Percentiles rank a stretch among this genome's conserved stretches.
Conservation (phyloP, 2,329 filamentous ascomycete genomes). For the Venturia pyrina region DNA sequence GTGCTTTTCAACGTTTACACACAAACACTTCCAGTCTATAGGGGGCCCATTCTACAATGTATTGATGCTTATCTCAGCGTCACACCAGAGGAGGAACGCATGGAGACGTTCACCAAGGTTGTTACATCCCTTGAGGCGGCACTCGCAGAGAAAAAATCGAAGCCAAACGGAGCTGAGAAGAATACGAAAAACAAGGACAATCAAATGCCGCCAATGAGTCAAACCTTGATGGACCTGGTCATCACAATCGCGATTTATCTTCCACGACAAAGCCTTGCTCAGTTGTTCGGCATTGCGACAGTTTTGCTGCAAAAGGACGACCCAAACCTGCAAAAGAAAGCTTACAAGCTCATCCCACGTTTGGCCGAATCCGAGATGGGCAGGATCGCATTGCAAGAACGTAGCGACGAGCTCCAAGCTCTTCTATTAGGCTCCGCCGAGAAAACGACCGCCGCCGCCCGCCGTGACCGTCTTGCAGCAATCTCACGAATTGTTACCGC, state of each 20-base stretch:
- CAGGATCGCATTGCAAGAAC: constrained; percentile 62
- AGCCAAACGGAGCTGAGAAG: constrained; percentile 48
- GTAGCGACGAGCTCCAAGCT: constrained; percentile 69
- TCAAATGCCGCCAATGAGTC: constrained; percentile 75
- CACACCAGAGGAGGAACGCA: constrained; percentile 66
- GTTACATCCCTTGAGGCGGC: constrained; percentile 71
- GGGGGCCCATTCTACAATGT: constrained; percentile 83
- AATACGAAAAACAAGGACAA: constrained; percentile 44
- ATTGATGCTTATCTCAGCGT: constrained; percentile 94
- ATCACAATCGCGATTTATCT: constrained; percentile 94
- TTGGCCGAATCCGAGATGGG: constrained; percentile 74
- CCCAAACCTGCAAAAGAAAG: constrained; percentile 95
- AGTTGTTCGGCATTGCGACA: constrained; percentile 78
- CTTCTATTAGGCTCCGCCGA: constrained; percentile 70
- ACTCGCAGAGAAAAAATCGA: constrained; percentile 43
- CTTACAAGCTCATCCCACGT: constrained; percentile 93
- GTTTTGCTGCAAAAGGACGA: constrained; percentile 76
- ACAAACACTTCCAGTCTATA: constrained; percentile 84
- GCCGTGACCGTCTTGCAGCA: constrained; percentile 75
- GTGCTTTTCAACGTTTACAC: constrained; percentile 99
- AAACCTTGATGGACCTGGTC: constrained; percentile 92
- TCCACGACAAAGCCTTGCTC: constrained; percentile 71
- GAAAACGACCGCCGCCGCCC: constrained; percentile 76
- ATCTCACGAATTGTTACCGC: constrained; percentile 71
- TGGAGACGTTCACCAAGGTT: constrained; percentile 81